These are phyloP conservation scores for Parmelia sp. DNA, from an alignment of 495 filamentous ascomycete species.

Conservation along the genomic window DNA sequence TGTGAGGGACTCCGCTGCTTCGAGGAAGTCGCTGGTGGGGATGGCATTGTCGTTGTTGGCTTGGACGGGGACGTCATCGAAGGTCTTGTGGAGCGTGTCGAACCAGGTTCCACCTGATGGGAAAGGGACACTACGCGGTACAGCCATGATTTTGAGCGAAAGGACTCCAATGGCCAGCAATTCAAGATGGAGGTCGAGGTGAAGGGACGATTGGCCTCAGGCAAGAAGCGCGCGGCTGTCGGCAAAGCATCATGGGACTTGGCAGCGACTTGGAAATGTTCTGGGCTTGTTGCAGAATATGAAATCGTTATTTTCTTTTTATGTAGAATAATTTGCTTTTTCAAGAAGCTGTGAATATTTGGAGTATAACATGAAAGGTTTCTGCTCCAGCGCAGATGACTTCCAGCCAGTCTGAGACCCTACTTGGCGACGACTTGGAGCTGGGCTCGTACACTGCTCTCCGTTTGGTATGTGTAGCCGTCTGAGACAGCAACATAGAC, in stretches of 20 bases:
- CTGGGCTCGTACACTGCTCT: conserved; percentile 48
- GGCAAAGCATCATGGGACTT: conserved; percentile 8
- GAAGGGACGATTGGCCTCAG: neutral
- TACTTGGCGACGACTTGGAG: conserved; percentile 24
- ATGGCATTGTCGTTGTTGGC: conserved; percentile 67
- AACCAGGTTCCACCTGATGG: conserved; percentile 73
- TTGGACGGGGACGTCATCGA: conserved; percentile 72
- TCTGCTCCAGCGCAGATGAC: conserved; percentile 11
- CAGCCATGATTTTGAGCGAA: conserved; percentile 11
- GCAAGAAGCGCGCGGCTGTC: conserved; percentile 15
- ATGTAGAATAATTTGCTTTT: neutral
- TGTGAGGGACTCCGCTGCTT: conserved; percentile 78
- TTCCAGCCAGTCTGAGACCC: conserved; percentile 3
- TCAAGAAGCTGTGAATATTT: neutral
- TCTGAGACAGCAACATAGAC: neutral
- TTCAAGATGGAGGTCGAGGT: neutral
- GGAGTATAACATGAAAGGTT: neutral
- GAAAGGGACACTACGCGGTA: conserved; percentile 26
- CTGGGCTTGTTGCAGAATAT: neutral
- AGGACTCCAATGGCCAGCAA: neutral
- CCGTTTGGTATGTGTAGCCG: conserved; percentile 41
- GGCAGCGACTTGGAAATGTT: neutral
- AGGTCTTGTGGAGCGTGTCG: conserved; percentile 73
- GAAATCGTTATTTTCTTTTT: neutral
- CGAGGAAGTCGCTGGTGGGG: conserved; percentile 79